Conservation (phyloP, 2,329 filamentous ascomycete genomes). For the Fusarium setosum region DNA sequence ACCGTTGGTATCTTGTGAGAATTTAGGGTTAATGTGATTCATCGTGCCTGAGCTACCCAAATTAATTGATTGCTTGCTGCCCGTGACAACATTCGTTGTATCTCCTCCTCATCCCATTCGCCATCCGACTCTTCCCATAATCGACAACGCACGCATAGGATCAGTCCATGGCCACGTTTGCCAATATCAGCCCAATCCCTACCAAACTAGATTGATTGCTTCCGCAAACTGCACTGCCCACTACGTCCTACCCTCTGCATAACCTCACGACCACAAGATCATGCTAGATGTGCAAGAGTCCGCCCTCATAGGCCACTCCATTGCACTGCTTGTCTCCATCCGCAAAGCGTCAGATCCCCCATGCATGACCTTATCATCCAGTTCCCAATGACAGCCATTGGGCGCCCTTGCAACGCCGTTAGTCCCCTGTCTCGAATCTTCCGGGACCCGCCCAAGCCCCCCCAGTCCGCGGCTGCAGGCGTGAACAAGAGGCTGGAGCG, state of each 20-base stretch:
- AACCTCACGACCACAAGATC: too few relatives aligned
- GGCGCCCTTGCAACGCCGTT: slow-evolving; percentile 12
- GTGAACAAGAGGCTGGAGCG: slow-evolving; percentile 12
- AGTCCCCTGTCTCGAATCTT: slow-evolving; percentile 26
- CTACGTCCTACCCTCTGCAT: too few relatives aligned
- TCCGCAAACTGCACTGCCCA: slow-evolving; percentile 22
- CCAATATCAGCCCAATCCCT: background rate
- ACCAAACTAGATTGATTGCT: slow-evolving; percentile 2
- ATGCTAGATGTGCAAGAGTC: slow-evolving; percentile 18
- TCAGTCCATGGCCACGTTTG: slow-evolving; percentile 4
- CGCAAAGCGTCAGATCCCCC: slow-evolving; percentile 42
- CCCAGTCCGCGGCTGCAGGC: slow-evolving; percentile 5
- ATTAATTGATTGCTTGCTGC: background rate
- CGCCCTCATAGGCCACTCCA: slow-evolving; percentile 37
- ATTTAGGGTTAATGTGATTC: background rate
- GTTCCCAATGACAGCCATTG: slow-evolving; percentile 26
- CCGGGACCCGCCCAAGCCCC: slow-evolving; percentile 1
- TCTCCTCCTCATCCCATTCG: slow-evolving; percentile 1
- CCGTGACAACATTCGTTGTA: background rate
- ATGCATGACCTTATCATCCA: slow-evolving; percentile 44
- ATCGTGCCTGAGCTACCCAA: background rate
- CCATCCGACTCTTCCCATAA: background rate
- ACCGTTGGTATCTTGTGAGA: background rate
- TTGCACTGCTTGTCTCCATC: slow-evolving; percentile 24
- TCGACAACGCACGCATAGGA: background rate